Conservation (phyloP, 1,284 basidiomycete genomes). For the Meira nashicola region DNA sequence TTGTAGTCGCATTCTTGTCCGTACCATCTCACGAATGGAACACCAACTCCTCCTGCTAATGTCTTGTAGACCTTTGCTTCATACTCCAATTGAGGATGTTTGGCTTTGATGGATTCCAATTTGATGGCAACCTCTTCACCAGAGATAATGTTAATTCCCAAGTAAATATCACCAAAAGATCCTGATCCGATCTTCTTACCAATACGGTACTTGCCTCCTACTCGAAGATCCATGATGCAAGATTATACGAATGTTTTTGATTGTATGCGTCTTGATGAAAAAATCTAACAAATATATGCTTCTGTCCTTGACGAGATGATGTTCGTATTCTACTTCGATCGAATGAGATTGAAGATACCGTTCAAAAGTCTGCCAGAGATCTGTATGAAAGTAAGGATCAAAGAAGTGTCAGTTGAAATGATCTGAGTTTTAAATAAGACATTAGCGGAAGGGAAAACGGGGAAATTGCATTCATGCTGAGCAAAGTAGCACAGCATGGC, state of each 20-base stretch:
- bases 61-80: conserved; percentile 68
- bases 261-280: too few species aligned
- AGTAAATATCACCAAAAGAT: conserved; percentile 99
- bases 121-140: conserved; percentile 99
- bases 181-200: conserved; percentile 99
- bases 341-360: too few species aligned
- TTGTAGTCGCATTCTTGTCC: conserved; percentile 99
- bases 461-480: too few species aligned
- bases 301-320: too few species aligned
- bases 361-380: too few species aligned
- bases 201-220: conserved; percentile 88
- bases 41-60: conserved; percentile 92
- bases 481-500: too few species aligned
- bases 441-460: too few species aligned
- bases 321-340: too few species aligned
- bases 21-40: conserved; percentile 97
- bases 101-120: conserved; percentile 98
- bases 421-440: too few species aligned
- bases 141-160: conserved; percentile 99
- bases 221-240: conserved; percentile 75
- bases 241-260: not conserved
- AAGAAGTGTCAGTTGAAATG: too few species aligned
- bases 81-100: conserved; percentile 99
- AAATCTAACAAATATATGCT: too few species aligned
- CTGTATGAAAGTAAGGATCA: too few species aligned